These are phyloP conservation scores for Aspergillus indologenus DNA, from an alignment of 495 filamentous ascomycete genomes.

Conservation along the genomic window DNA sequence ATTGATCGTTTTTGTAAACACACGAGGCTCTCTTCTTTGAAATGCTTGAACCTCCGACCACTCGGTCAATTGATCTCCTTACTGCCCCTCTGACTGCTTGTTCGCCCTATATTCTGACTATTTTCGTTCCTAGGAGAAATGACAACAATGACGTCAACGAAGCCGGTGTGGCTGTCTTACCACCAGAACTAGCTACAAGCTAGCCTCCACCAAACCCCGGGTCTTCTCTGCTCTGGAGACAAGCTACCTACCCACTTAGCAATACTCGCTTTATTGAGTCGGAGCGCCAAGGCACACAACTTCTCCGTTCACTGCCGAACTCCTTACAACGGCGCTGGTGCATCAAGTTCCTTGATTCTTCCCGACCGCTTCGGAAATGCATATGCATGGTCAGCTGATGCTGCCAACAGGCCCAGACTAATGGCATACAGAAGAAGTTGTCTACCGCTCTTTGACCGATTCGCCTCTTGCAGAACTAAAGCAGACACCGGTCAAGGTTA, in stretches of 20 bases:
- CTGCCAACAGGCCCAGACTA: neutral
- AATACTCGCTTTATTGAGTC: neutral
- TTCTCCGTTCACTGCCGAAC: neutral
- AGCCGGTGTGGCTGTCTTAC: slow-evolving; percentile 5
- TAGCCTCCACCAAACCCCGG: slow-evolving; percentile 14
- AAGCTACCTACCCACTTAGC: neutral
- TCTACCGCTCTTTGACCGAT: neutral
- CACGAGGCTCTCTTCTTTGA: neutral
- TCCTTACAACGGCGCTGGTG: neutral
- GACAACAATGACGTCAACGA: neutral
- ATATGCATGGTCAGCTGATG: neutral
- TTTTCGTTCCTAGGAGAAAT: neutral
- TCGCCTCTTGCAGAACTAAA: no score
- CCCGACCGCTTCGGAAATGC: neutral
- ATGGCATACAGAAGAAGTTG: neutral
- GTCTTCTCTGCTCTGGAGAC: neutral
- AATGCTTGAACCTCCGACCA: neutral
- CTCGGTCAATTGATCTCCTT: neutral
- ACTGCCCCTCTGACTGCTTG: neutral
- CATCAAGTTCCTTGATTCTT: neutral
- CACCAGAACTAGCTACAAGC: neutral
- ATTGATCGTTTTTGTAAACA: neutral
- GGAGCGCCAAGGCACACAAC: neutral
- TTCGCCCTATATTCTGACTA: neutral
- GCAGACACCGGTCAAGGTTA: no score